Evolutionary conservation across 169 alveolate genomes (phyloP).

Genomic region (Cryptosporidium meleagridis): DNA sequence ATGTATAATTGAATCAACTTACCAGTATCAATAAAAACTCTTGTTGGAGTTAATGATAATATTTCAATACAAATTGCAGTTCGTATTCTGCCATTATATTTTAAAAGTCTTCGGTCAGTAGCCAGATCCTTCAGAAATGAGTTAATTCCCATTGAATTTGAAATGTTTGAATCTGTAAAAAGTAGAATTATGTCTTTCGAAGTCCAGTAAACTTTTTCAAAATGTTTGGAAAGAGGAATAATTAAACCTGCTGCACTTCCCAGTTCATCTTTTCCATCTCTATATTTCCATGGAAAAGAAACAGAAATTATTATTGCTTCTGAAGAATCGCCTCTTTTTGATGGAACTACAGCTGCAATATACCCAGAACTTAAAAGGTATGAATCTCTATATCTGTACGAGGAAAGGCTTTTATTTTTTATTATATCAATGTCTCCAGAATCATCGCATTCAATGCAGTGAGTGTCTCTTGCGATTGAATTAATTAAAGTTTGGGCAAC

Average conservation of each 20-base stretch:
- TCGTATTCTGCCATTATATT: conserved; percentile 28
- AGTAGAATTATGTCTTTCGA: conserved; percentile 39
- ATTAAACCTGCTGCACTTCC: conserved; percentile 42
- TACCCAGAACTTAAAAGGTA: neutral
- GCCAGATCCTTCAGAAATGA: conserved; percentile 48
- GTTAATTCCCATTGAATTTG: conserved; percentile 31
- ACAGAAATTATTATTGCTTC: conserved; percentile 29
- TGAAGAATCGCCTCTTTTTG: conserved; percentile 57
- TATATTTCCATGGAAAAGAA: conserved; percentile 43
- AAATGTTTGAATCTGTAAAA: conserved; percentile 44
- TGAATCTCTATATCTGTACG: neutral
- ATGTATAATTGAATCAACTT: neutral
- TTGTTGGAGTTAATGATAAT: conserved; percentile 35
- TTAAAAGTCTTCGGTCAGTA: neutral
- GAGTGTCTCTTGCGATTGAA: neutral
- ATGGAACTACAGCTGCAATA: conserved; percentile 43
- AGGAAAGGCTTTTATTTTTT: neutral
- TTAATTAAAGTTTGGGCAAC: neutral
- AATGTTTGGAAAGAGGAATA: conserved; percentile 31
- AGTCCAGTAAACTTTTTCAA: conserved; percentile 35
- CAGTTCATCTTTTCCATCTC: neutral
- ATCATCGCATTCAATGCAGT: conserved; percentile 32
- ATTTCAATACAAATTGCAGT: conserved; percentile 52
- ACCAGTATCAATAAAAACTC: conserved; percentile 57
- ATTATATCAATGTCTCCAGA: conserved; percentile 38